Evolutionary conservation across 768 basidiomycete species (phyloP).

Genomic region (Trametes cubensis): DNA sequence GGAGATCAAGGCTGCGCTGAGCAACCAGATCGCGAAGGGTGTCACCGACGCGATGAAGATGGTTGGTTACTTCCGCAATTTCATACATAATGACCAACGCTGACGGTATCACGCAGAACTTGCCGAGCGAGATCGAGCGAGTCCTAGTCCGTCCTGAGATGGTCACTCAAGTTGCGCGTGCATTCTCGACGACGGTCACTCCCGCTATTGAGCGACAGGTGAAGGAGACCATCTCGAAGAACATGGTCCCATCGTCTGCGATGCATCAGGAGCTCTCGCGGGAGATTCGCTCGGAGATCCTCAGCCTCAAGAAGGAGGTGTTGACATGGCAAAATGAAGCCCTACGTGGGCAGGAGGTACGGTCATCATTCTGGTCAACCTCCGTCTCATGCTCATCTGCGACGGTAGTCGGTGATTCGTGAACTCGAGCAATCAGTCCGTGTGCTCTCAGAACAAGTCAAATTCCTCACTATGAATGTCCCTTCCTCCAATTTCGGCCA

Average conservation of each 20-base stretch:
- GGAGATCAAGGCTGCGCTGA: constrained; percentile 78
- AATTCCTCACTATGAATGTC: constrained; percentile 64
- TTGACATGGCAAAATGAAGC: constrained; percentile 81
- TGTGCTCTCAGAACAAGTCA: constrained; percentile 77
- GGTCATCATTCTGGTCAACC: constrained; percentile 27
- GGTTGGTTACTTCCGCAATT: constrained; percentile 43
- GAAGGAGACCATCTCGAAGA: constrained; percentile 75
- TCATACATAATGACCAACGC: neutral
- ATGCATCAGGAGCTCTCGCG: constrained; percentile 82
- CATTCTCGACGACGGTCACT: constrained; percentile 69
- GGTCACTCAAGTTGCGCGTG: constrained; percentile 73
- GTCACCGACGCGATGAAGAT: constrained; percentile 73
- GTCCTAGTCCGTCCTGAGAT: constrained; percentile 76
- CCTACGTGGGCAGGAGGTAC: constrained; percentile 76
- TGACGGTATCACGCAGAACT: constrained; percentile 46
- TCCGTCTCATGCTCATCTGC: constrained; percentile 6
- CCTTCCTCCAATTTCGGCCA: constrained; percentile 28
- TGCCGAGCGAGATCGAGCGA: constrained; percentile 81
- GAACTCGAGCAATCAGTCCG: constrained; percentile 82
- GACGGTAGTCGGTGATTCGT: constrained; percentile 64
- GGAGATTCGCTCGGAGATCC: constrained; percentile 75
- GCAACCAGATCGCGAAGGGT: constrained; percentile 75
- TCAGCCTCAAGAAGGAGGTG: constrained; percentile 77
- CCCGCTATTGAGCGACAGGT: constrained; percentile 81
- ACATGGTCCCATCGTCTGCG: constrained; percentile 69